These are phyloP conservation scores for Sugiyamaella lignohabitans DNA, from an alignment of 805 yeast species.

Conservation along the genomic window DNA sequence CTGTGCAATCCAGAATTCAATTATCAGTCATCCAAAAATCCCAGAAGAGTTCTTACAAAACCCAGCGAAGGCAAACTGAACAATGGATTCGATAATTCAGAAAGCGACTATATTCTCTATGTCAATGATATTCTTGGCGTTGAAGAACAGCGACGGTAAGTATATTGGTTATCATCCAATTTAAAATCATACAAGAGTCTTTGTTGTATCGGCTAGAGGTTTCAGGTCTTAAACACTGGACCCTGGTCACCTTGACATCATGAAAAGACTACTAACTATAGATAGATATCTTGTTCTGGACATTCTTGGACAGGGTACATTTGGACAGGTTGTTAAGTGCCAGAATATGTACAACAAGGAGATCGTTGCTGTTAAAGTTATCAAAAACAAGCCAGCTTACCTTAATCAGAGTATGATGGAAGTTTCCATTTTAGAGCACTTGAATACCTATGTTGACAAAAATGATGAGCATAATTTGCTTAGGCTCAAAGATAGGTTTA, in stretches of 20 bases:
- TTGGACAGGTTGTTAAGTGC: constrained; percentile 97
- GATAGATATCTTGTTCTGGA: constrained; percentile 89
- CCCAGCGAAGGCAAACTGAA: constrained; percentile 78
- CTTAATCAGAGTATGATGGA: constrained; percentile 89
- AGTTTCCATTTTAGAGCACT: constrained; percentile 74
- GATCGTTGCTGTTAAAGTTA: constrained; percentile 88
- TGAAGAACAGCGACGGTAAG: constrained; percentile 64
- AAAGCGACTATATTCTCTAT: constrained; percentile 83
- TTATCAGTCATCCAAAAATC: constrained; percentile 79
- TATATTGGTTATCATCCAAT: no score
- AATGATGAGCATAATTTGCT: constrained; percentile 67
- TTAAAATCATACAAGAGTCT: no score
- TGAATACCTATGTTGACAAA: constrained; percentile 68
- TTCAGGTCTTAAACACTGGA: no score
- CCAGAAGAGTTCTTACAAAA: constrained; percentile 85
- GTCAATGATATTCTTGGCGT: constrained; percentile 90
- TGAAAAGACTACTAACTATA: no score
- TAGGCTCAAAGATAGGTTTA: constrained; percentile 75
- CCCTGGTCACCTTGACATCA: no score
- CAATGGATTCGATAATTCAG: constrained; percentile 81
- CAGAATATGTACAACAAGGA: constrained; percentile 74
- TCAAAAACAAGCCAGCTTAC: constrained; percentile 86
- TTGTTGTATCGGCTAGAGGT: no score
- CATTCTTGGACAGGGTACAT: constrained; percentile 91
- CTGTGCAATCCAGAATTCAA: constrained; percentile 81